These are phyloP conservation scores for Pythium insidiosum DNA, from an alignment of 352 stramenopile species.

Conservation along the genomic window DNA sequence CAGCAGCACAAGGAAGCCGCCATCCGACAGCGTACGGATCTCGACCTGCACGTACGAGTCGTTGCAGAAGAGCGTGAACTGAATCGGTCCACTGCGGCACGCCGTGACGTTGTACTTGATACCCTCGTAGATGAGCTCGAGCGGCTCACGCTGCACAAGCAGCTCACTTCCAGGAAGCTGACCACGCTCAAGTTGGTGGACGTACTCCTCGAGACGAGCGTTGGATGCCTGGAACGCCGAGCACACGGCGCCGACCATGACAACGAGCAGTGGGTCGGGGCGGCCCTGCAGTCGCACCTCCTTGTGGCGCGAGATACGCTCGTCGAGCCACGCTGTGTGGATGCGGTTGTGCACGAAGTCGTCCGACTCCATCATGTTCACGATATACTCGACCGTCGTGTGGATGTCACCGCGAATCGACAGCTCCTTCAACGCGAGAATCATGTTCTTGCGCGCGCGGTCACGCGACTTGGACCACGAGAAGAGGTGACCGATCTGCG, in stretches of 20 bases:
- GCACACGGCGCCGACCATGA: constrained; percentile 85
- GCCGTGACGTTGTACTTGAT: constrained; percentile 97
- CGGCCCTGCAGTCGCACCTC: constrained; percentile 81
- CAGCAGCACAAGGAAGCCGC: constrained; percentile 96
- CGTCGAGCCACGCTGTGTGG: constrained; percentile 98
- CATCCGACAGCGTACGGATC: constrained; percentile 95
- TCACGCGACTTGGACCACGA: constrained; percentile 94
- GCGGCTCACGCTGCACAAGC: constrained; percentile 70
- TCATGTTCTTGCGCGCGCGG: constrained; percentile 97
- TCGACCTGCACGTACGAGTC: constrained; percentile 89
- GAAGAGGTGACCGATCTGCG: constrained; percentile 99
- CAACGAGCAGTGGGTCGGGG: constrained; percentile 79
- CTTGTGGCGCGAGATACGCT: constrained; percentile 92
- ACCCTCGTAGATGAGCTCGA: constrained; percentile 98
- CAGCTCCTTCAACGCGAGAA: constrained; percentile 98
- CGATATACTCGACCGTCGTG: constrained; percentile 99
- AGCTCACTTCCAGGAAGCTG: constrained; percentile 90
- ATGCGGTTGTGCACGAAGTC: constrained; percentile 99
- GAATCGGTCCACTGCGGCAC: constrained; percentile 84
- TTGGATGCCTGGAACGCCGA: constrained; percentile 77
- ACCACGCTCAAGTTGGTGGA: constrained; percentile 79
- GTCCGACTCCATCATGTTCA: constrained; percentile 97
- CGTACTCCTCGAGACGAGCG: constrained; percentile 61
- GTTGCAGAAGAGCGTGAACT: constrained; percentile 90
- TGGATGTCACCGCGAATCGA: constrained; percentile 99